Evolutionary conservation across 1,139 yeast species (phyloP), one percentile per base, ranked within the genome.

Genomic region (Wickerhamiella pararugosa): DNA sequence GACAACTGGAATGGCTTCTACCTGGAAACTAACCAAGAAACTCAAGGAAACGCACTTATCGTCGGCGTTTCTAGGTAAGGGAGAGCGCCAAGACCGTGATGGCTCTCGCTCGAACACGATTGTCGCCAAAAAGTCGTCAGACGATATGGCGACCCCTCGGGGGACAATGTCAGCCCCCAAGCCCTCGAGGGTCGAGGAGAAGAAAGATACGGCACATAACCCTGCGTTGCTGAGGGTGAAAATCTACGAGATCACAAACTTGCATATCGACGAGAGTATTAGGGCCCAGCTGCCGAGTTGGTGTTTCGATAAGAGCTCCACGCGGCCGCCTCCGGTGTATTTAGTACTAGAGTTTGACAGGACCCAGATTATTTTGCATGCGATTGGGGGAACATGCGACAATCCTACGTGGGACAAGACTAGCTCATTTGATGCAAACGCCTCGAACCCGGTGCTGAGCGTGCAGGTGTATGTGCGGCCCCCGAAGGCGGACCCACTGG

Each of bases 341-440:
- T 50, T 66, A 35, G 69, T 66, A 15, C 50, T 66, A 33, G 70
- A 66, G 47, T 66, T 64, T 49, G 70, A 66, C 54, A 67, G 65
- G 54, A 82, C 84, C 42, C 90, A 82, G 46, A 74, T 84, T 46
- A 74, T 83, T n/a, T 71, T 83, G 43, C 92, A 83, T 51, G 87
- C 94, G 4, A 75, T 75, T 37, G 69, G 73, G 46, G 94, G 94
- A 10, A 71, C 84, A 0, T 65, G 76, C 46, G 68, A 70, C 26
- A 59, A 65, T 42, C 83, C 87, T 2, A 66, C 67, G 25, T 90
- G 94, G 76, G 87, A 86, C 59, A 82, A 81, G 52, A 86, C 83
- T 21, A 82, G 94, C 8, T 77, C 87, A 7, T 90, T 90, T 58
- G 98, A 90, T 68, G 94, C 87, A 26, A 79, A 93, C 8, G 74